Evolutionary conservation across 768 basidiomycete genomes (phyloP), one percentile per base, ranked within the genome.

Genomic region (Austroboletus festivus): DNA sequence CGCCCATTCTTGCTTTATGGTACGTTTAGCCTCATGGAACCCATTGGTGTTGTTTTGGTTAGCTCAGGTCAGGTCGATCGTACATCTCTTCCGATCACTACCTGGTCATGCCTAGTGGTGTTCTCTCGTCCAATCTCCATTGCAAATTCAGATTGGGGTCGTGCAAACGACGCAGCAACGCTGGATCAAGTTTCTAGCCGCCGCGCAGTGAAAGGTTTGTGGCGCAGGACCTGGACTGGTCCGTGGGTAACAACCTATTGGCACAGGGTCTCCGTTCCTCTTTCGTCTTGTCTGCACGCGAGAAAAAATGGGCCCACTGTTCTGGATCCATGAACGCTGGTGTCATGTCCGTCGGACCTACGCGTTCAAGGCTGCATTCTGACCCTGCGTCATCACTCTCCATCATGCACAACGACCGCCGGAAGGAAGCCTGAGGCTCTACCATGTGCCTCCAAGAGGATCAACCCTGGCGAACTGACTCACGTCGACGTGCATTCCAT

Each of bases 51-150:
- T 48, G 19, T 51, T 53, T 33, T 48, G 31, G 48, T 55, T 45
- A 18, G 37, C 9, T 39, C 26, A 34, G 41, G 20, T 46, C 38
- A 33, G 48, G 35, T 40, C 46, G 47, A 65, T 59, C 54, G 41
- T 49, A 57, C 47, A 45, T 59, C 61, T 59, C n/a, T 57, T 54
- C 57, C 59, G 52, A 63, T 63, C 60, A 54, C 35, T n/a, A n/a
- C 46, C 44, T 61, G 50, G 37, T 56, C 46, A 40, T 33, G 37
- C 55, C 21, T 55, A 54, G 48, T 62, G 62, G 56, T 59, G 50
- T 43, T 45, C 57, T 59, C 49, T 56, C 54, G 47, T 56, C 48
- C 60, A 28, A 50, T 51, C n/a, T 38, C 37, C 40, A 46, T 62
- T 65, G 23, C 57, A 62, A 62, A 62, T 62, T 58, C 30, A 42